phyloP scores from a whole-genome alignment of 805 yeast genomes.

The Spathaspora gorwiae region DNA sequence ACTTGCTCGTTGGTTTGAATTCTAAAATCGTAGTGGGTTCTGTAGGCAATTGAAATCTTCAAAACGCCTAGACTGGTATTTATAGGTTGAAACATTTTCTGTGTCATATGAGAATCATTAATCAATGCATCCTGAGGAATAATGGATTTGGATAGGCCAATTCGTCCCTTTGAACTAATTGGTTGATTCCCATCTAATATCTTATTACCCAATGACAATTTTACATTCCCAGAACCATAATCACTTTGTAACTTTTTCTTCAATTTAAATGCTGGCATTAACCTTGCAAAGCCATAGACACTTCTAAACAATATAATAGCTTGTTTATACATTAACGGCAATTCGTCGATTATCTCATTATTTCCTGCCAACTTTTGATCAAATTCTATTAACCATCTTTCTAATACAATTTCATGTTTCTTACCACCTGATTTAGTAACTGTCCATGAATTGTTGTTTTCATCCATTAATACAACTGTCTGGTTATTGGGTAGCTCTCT shows the following conservation, averaged over 20 bases:
- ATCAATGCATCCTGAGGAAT: slow-evolving; percentile 38
- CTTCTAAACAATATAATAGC: slow-evolving; percentile 71
- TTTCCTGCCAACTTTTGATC: slow-evolving; percentile 42
- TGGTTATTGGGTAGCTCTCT: slow-evolving; percentile 53
- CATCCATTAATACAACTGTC: slow-evolving; percentile 55
- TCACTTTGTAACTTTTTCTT: slow-evolving; percentile 23
- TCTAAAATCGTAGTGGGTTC: slow-evolving; percentile 65
- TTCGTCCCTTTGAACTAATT: slow-evolving; percentile 74
- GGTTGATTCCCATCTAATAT: slow-evolving; percentile 74
- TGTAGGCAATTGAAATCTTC: slow-evolving; percentile 71
- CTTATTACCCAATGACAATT: slow-evolving; percentile 51
- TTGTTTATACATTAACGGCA: slow-evolving; percentile 68
- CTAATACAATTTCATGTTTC: slow-evolving; percentile 83
- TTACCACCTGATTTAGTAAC: slow-evolving; percentile 54
- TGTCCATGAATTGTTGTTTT: slow-evolving; percentile 48
- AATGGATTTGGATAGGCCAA: slow-evolving; percentile 73
- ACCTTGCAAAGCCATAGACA: slow-evolving; percentile 57
- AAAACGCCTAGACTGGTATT: slow-evolving; percentile 72
- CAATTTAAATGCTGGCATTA: slow-evolving; percentile 70
- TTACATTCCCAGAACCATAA: slow-evolving; percentile 5
- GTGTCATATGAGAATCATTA: slow-evolving; percentile 49
- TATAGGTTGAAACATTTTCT: slow-evolving; percentile 64
- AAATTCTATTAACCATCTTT: slow-evolving; percentile 88
- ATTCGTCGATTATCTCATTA: slow-evolving; percentile 42
- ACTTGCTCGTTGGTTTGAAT: slow-evolving; percentile 64